phyloP scores from a whole-genome alignment of 306 rosid genomes.

The Castanopsis chinensis region DNA sequence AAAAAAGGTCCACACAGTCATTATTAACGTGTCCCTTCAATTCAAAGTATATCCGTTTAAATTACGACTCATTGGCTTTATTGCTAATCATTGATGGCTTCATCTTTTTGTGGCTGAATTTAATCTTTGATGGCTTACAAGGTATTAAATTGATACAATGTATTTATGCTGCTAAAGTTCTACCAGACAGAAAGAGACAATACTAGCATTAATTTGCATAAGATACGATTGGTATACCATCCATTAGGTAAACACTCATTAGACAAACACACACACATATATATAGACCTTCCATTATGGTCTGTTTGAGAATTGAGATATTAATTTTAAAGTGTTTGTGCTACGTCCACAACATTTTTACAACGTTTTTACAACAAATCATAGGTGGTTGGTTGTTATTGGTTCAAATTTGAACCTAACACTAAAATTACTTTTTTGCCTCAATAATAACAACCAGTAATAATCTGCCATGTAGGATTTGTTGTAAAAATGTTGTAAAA shows the following conservation, averaged over 20 bases:
- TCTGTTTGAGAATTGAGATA: too few relatives aligned
- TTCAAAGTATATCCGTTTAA: slow-evolving; percentile 15
- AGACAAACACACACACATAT: neutral
- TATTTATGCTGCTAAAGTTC: slow-evolving; percentile 1
- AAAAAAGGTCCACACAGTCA: neutral
- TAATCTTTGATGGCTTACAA: slow-evolving; percentile 2
- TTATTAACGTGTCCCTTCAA: slow-evolving; percentile 20
- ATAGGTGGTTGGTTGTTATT: too few relatives aligned
- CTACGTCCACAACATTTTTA: too few relatives aligned
- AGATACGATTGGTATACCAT: slow-evolving; percentile 31
- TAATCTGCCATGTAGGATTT: too few relatives aligned
- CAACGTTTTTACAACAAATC: too few relatives aligned
- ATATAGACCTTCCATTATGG: too few relatives aligned
- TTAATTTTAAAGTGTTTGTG: too few relatives aligned
- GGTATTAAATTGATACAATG: neutral
- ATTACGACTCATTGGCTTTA: neutral
- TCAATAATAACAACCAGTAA: too few relatives aligned
- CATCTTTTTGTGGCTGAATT: neutral
- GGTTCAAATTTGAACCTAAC: too few relatives aligned
- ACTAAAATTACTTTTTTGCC: too few relatives aligned
- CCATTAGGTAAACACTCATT: slow-evolving; percentile 33
- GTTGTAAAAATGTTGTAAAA: too few relatives aligned
- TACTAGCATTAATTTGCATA: neutral
- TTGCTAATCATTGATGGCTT: neutral
- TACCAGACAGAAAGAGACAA: slow-evolving; percentile 8